Conservation (phyloP, 2,329 filamentous ascomycete species). For the Lachnellula cervina region DNA sequence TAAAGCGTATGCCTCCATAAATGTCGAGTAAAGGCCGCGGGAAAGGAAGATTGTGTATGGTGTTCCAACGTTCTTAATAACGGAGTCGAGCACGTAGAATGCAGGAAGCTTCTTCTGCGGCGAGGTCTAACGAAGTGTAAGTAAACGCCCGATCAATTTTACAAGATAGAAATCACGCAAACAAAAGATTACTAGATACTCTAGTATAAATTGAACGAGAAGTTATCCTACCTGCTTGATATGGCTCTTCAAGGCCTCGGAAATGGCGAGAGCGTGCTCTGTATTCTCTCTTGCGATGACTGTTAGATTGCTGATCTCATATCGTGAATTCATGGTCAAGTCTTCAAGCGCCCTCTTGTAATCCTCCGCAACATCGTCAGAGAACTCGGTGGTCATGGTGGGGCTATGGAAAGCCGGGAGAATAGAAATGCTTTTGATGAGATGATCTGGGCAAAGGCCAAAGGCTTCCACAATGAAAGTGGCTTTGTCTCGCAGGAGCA, state of each 20-base stretch:
- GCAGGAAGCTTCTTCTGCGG: constrained; percentile 88
- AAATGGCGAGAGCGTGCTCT: constrained; percentile 90
- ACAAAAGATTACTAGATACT: constrained; percentile 13
- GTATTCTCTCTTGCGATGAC: constrained; percentile 97
- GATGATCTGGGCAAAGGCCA: constrained; percentile 17
- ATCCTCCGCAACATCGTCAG: constrained; percentile 86
- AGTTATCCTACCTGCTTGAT: constrained; percentile 77
- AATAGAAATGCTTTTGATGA: constrained; percentile 17
- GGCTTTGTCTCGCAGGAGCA: constrained; percentile 20
- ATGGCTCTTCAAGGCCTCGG: constrained; percentile 83
- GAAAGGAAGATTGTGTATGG: constrained; percentile 96
- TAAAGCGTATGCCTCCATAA: constrained; percentile 92
- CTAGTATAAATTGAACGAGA: constrained; percentile 26
- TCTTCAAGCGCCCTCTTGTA: constrained; percentile 92
- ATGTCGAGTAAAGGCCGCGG: constrained; percentile 85
- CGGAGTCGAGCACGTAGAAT: constrained; percentile 96
- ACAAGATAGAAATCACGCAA: constrained; percentile 19
- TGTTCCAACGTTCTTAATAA: constrained; percentile 97
- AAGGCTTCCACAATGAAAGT: constrained; percentile 22
- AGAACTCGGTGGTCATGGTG: constrained; percentile 59
- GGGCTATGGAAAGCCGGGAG: constrained; percentile 32
- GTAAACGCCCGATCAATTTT: constrained; percentile 16
- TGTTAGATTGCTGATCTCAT: constrained; percentile 95
- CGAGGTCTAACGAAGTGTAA: constrained; percentile 57
- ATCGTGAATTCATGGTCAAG: constrained; percentile 82